A percentile compares a stretch with the other conserved stretches of the same genome.
phyloP scores from a whole-genome alignment of 2,329 filamentous ascomycete species.

The Escovopsis sp. region DNA sequence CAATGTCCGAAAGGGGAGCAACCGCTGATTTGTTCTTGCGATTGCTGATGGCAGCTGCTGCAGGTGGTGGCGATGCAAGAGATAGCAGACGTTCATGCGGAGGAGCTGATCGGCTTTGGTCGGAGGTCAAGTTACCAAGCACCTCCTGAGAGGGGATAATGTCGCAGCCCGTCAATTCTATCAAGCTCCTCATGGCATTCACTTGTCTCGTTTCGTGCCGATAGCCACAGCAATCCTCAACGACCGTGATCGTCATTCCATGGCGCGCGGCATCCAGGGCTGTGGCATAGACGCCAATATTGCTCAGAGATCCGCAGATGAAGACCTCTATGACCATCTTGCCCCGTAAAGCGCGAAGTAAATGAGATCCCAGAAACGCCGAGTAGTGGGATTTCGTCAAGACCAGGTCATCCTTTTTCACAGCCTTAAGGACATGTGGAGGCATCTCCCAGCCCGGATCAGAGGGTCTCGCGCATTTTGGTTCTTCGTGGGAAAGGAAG shows the following conservation, averaged over 20 bases:
- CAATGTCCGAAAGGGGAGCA: constrained; percentile 15
- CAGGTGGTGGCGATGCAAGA: not conserved
- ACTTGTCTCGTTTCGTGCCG: constrained; percentile 54
- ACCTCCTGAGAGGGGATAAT: constrained; percentile 46
- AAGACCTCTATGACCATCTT: constrained; percentile 80
- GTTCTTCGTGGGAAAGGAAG: constrained; percentile 29
- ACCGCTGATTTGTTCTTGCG: constrained; percentile 4
- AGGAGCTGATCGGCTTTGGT: not conserved
- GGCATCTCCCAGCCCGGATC: constrained; percentile 33
- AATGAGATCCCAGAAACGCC: constrained; percentile 59
- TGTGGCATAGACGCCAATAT: constrained; percentile 81
- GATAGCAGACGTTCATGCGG: constrained; percentile 2
- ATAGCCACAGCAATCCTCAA: constrained; percentile 82
- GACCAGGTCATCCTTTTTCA: constrained; percentile 34
- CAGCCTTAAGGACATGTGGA: constrained; percentile 23
- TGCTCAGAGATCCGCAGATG: constrained; percentile 74
- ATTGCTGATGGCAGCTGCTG: not conserved
- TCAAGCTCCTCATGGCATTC: constrained; percentile 54
- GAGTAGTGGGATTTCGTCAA: constrained; percentile 72
- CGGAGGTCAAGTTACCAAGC: constrained; percentile 20
- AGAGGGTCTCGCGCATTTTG: constrained; percentile 28
- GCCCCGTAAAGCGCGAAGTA: constrained; percentile 67
- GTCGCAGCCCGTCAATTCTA: constrained; percentile 60
- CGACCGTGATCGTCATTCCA: constrained; percentile 71
- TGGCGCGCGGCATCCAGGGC: constrained; percentile 80